Base-by-base conservation (phyloP, 768 basidiomycete genomes). In the Leccinum sublutescens region DNA sequence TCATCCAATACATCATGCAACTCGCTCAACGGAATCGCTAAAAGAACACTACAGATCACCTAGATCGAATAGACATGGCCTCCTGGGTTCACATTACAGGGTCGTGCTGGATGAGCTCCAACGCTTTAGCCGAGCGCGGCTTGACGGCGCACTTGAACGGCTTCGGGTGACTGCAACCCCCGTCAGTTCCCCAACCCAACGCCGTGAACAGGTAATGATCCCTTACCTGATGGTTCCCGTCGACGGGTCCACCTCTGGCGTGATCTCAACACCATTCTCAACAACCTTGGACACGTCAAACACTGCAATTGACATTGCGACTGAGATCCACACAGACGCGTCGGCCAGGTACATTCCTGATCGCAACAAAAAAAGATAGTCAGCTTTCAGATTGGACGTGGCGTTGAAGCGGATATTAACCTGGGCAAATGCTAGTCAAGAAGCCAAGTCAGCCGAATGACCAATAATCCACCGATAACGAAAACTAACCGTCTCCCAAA, bases 221-320 rank as follows among this genome's bases (percentile, higher is more conserved):
- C 15, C 54, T 67, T 63, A 81, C 86, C 85, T 87, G 63, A 88
- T 88, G 0, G 85, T 85, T 19, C 86, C 86, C 11, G 80, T 79
- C 11, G 84, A 85, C 36, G 80, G 80, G 14, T 82, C 83, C 25
- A 83, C 74, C 21, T 84, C 75, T 8, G 85, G 86, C 51, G 80
- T 80, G 36, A 85, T 66, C 50, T 79, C 78, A 1, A 76, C 65
- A 3, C 81, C 82, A 33, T 81, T 75, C 62, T 77, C 78, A 4
- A 81, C 64, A 0, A 72, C 72, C 52, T 80, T 82, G 10, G 72
- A 71, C 40, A 85, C 76, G 10, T 82, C 66, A 50, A 85, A 83
- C 7, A 74, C 77, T 0, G 83, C 79, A 4, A 85, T 71, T 8
- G 80, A 78, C 65, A 70, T 77, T 0, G 75, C 75, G 2, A 79